Percentiles rank a stretch among this genome's conserved stretches.
Evolutionary conservation across 2,329 filamentous ascomycete genomes (phyloP).

Genomic region (Colletotrichum sp.): DNA sequence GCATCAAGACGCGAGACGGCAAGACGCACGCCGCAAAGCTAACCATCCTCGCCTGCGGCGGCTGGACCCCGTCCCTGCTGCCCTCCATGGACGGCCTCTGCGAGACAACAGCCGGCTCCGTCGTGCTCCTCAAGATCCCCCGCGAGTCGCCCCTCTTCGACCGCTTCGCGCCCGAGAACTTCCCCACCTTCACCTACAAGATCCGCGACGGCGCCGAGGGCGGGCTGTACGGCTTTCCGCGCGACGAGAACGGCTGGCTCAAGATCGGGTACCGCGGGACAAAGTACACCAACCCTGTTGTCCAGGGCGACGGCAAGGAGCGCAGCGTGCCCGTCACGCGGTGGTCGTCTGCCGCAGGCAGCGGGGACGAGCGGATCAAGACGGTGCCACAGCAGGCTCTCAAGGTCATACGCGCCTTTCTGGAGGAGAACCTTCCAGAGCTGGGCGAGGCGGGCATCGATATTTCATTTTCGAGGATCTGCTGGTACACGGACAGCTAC

Average conservation of each 20-base stretch:
- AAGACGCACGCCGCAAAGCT: slow-evolving; percentile 34
- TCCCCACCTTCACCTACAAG: slow-evolving; percentile 24
- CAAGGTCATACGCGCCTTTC: slow-evolving; percentile 32
- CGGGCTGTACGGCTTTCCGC: slow-evolving; percentile 31
- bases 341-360: slow-evolving; percentile 29
- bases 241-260: slow-evolving; percentile 26
- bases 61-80: slow-evolving; percentile 24
- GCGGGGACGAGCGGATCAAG: slow-evolving; percentile 13
- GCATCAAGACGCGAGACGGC: slow-evolving; percentile 44
- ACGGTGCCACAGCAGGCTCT: slow-evolving; percentile 26
- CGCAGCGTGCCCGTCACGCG: slow-evolving; percentile 44
- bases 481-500: slow-evolving; percentile 65
- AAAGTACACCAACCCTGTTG: slow-evolving; percentile 43
- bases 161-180: slow-evolving; percentile 19
- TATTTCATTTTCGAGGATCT: slow-evolving; percentile 50
- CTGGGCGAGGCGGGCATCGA: slow-evolving; percentile 34
- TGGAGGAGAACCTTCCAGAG: slow-evolving; percentile 47
- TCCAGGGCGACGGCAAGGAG: slow-evolving; percentile 35
- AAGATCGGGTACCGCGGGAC: slow-evolving; percentile 35
- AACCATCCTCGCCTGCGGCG: slow-evolving; percentile 45
- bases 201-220: slow-evolving; percentile 26
- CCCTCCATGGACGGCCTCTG: slow-evolving; percentile 23
- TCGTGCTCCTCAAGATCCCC: slow-evolving; percentile 21
- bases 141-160: slow-evolving; percentile 8
- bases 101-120: slow-evolving; percentile 24